phyloP scores from a whole-genome alignment of 345 rosid genomes.

The Zanthoxylum bungeanum region DNA sequence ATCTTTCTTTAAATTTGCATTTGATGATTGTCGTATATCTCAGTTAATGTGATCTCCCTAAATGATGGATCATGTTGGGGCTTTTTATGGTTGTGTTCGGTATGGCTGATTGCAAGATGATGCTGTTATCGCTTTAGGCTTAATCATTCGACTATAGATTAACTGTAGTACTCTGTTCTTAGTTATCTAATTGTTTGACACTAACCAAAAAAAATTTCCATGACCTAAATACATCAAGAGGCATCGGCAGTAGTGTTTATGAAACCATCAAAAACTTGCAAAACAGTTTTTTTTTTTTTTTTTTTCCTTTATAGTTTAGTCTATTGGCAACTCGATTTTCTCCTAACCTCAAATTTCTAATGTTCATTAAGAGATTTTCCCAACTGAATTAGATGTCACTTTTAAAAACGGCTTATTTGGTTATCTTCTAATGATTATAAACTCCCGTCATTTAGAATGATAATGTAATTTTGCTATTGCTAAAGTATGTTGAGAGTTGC shows the following conservation, averaged over 20 bases:
- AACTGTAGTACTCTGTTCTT: not conserved
- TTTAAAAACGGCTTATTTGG: no score
- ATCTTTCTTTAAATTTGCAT: not conserved
- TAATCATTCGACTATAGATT: not conserved
- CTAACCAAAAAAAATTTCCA: not conserved
- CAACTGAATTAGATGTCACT: no score
- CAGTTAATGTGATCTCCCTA: not conserved
- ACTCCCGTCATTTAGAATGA: no score
- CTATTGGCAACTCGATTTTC: no score
- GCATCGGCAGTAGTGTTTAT: not conserved
- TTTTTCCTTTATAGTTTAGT: no score
- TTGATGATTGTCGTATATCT: not conserved
- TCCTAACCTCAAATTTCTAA: no score
- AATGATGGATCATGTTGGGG: slow-evolving; percentile 12
- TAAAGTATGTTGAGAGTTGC: no score
- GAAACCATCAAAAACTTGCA: not conserved
- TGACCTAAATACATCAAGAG: not conserved
- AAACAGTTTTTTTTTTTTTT: no score
- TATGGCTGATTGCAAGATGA: slow-evolving; percentile 13
- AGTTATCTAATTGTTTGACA: not conserved
- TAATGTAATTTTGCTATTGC: no score
- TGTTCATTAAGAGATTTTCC: no score
- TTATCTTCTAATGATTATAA: no score
- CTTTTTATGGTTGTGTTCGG: slow-evolving; percentile 2
- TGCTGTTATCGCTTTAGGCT: slow-evolving; percentile 9